A percentile compares a stretch with the other conserved stretches of the same genome.
These are phyloP conservation scores for Prillingera fragicola DNA, from an alignment of 1,284 basidiomycete species.

Conservation along the genomic window DNA sequence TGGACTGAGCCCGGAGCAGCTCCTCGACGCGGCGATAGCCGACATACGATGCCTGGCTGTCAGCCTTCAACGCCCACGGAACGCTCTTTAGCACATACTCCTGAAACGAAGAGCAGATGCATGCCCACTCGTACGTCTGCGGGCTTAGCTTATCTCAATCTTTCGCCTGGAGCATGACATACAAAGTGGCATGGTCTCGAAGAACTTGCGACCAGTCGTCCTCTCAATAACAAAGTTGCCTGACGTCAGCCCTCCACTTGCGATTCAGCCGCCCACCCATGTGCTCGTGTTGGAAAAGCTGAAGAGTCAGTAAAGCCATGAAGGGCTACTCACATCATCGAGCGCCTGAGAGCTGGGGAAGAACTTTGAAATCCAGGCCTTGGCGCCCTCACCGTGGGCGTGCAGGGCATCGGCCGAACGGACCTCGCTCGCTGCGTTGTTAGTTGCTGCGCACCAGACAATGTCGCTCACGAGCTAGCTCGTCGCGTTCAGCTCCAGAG, in stretches of 20 bases:
- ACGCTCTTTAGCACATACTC: slow-evolving; percentile 19
- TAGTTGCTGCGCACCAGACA: not conserved
- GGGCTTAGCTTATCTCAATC: slow-evolving; percentile 1
- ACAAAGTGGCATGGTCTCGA: slow-evolving; percentile 77
- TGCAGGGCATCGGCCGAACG: slow-evolving; percentile 35
- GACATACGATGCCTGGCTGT: slow-evolving; percentile 54
- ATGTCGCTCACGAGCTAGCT: slow-evolving; percentile 26
- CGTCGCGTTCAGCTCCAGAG: too few species aligned
- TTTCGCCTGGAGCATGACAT: slow-evolving; percentile 40
- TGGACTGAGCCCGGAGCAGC: slow-evolving; percentile 60
- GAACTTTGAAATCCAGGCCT: slow-evolving; percentile 34
- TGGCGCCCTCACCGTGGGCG: slow-evolving; percentile 20
- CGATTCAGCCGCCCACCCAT: slow-evolving; percentile 31
- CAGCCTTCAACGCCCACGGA: not conserved
- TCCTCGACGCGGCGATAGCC: slow-evolving; percentile 56
- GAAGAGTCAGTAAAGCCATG: not conserved
- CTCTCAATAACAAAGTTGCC: slow-evolving; percentile 66
- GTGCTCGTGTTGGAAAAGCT: slow-evolving; percentile 44
- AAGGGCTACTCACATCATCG: slow-evolving; percentile 29
- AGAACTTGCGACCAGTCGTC: slow-evolving; percentile 58
- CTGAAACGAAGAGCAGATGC: slow-evolving; percentile 64
- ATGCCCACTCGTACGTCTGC: slow-evolving; percentile 55
- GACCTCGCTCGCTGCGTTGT: slow-evolving; percentile 21
- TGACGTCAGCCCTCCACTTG: slow-evolving; percentile 11
- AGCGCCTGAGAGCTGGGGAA: slow-evolving; percentile 38